Conservation (phyloP, 768 basidiomycete genomes). For the Daedaleopsis sinensis region DNA sequence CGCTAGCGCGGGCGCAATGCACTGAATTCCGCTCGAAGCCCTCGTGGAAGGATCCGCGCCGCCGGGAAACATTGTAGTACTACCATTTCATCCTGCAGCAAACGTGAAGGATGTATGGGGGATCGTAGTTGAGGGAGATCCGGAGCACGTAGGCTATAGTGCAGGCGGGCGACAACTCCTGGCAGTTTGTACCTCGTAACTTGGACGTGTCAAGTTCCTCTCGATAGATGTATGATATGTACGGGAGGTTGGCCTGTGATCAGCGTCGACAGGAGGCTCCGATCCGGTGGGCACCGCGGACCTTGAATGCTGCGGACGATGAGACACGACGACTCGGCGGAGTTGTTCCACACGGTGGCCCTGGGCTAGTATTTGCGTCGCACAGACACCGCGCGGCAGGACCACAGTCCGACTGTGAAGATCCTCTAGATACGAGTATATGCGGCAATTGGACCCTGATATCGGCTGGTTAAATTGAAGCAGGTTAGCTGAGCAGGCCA, state of each 20-base stretch:
- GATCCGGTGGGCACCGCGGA: neutral
- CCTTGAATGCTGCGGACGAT: neutral
- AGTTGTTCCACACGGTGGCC: neutral
- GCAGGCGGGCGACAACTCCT: too few relatives aligned
- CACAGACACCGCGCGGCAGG: neutral
- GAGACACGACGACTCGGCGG: neutral
- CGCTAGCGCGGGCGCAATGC: neutral
- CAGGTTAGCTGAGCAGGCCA: neutral
- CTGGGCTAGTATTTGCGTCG: too few relatives aligned
- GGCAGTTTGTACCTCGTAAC: neutral
- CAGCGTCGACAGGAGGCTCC: neutral
- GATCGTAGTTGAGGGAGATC: slow-evolving; percentile 3
- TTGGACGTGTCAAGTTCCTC: neutral
- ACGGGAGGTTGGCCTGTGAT: neutral
- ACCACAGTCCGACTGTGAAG: neutral
- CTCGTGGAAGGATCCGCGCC: slow-evolving; percentile 3
- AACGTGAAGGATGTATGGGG: neutral
- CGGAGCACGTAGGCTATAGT: neutral
- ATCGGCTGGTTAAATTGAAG: neutral
- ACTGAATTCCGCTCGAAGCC: neutral
- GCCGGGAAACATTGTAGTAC: neutral
- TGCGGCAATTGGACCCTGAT: neutral
- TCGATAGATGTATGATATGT: neutral
- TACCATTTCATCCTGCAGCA: neutral
- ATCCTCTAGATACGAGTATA: neutral